These are phyloP conservation scores for Pseudogymnoascus sp. DNA, from an alignment of 2,329 filamentous ascomycete genomes.

Conservation along the genomic window DNA sequence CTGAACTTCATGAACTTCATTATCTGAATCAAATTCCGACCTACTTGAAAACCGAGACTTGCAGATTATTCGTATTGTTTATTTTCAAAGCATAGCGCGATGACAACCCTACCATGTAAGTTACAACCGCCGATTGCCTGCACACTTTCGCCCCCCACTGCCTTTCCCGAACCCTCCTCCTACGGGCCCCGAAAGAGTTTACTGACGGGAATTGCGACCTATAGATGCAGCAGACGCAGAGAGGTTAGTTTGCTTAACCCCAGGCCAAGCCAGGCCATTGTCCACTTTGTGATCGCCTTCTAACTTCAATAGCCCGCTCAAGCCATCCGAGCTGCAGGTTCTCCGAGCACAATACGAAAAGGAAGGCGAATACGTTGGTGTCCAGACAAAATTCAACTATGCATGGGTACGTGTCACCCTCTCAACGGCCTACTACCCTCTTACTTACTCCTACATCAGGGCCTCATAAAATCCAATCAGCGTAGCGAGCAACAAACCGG, in stretches of 20 bases:
- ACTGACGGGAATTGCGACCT: constrained; percentile 24
- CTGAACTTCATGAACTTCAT: not conserved
- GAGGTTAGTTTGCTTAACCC: constrained; percentile 50
- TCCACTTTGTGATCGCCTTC: not conserved
- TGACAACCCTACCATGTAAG: constrained; percentile 29
- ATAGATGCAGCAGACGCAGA: constrained; percentile 96
- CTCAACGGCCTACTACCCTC: not conserved
- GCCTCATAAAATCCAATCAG: constrained; percentile 83
- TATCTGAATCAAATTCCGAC: constrained; percentile 5
- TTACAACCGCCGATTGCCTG: constrained; percentile 24
- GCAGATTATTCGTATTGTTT: not conserved
- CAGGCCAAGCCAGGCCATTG: not conserved
- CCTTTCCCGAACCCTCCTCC: constrained; percentile 16
- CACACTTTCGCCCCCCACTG: constrained; percentile 19
- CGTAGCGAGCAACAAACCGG: constrained; percentile 89
- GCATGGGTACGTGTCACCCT: constrained; percentile 65
- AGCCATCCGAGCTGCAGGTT: constrained; percentile 85
- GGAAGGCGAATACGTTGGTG: constrained; percentile 90
- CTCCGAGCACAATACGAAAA: constrained; percentile 93
- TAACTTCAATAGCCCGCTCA: constrained; percentile 61
- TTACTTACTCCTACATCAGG: constrained; percentile 43
- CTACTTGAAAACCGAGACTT: not conserved
- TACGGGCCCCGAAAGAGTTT: constrained; percentile 21
- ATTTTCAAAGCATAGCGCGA: constrained; percentile 7
- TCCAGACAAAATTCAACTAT: constrained; percentile 99